Evolutionary conservation across 768 basidiomycete genomes (phyloP), one percentile per base, ranked within the genome.

Genomic region (Boletus barrowsii): DNA sequence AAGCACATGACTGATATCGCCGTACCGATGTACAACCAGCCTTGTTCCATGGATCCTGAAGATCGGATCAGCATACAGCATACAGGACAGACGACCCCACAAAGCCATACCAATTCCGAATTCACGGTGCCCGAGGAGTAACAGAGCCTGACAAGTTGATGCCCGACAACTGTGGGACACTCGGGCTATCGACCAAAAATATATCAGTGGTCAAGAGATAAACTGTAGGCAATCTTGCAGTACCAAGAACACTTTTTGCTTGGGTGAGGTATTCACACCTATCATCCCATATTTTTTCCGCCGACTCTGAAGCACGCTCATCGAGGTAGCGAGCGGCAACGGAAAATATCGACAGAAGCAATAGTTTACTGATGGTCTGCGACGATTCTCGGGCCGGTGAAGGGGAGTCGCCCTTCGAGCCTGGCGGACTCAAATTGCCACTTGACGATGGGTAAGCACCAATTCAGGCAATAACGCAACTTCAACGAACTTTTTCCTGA

Each of bases 261-360:
- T 74, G 76, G 15, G 81, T 72, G 41, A 88, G 75, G 66, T 87
- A 90, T 45, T 79, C 72, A 53, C 80, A 80, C 1, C 88, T 86
- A 8, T 81, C 84, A 58, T 86, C 83, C 81, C 84, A 90, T 77
- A 87, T 82, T 56, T 79, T 79, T n/a, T 79, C 81, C 47, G 71
- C 70, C 7, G 73, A 63, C 35, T 78, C 75, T 60, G 79, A 75
- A 58, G 75, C 65, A 45, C 54, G 51, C 53, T 79, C 77, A 15
- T 79, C 78, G 17, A 81, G 74, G 59, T 88, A 93, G 11, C 91
- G 82, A 11, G 90, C 87, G 39, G 91, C 83, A 48, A 92, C 79
- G 10, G 93, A 79, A 64, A 93, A 92, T 70, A 95, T 91, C 2
- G 88, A 80, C 24, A 93, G 73, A 14, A 95, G 77, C 10, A 93